Evolutionary conservation across 2,329 filamentous ascomycete species (phyloP).

Genomic region (Diatrype stigma): DNA sequence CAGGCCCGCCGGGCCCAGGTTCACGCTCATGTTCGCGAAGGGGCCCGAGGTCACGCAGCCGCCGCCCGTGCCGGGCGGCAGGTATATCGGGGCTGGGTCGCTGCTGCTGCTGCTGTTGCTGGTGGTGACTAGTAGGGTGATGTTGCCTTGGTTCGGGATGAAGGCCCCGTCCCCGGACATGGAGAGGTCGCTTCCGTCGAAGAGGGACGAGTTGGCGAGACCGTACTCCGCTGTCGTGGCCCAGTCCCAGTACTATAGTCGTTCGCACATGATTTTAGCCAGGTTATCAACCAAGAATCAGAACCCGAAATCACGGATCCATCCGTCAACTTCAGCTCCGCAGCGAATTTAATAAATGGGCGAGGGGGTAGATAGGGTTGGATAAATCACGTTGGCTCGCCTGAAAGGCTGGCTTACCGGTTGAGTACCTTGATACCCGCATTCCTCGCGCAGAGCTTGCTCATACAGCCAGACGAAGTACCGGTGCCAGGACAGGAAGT

Average conservation of each 20-base stretch:
- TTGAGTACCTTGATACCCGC: slow-evolving; percentile 20
- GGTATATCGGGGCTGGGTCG: slow-evolving; percentile 7
- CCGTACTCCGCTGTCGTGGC: slow-evolving; percentile 28
- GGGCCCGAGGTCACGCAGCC: slow-evolving; percentile 45
- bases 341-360: no score
- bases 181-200: slow-evolving; percentile 42
- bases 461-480: slow-evolving; percentile 18
- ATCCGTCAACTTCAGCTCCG: no score
- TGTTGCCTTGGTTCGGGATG: slow-evolving; percentile 11
- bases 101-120: neutral
- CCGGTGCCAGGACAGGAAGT: slow-evolving; percentile 21
- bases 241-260: slow-evolving; percentile 43
- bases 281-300: no score
- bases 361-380: slow-evolving; percentile 15
- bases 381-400: neutral
- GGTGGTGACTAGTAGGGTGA: no score
- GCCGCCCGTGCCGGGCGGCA: slow-evolving; percentile 43
- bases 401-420: slow-evolving; percentile 17
- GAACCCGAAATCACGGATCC: no score
- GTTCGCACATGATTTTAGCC: no score
- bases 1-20: slow-evolving; percentile 23
- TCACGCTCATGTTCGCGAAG: slow-evolving; percentile 28
- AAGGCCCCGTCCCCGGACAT: slow-evolving; percentile 36
- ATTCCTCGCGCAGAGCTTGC: slow-evolving; percentile 18
- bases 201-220: slow-evolving; percentile 38